A percentile compares a stretch with the other conserved stretches of the same genome.
phyloP scores from a whole-genome alignment of 73 alveolate genomes.

The Tetrahymena malaccensis region DNA sequence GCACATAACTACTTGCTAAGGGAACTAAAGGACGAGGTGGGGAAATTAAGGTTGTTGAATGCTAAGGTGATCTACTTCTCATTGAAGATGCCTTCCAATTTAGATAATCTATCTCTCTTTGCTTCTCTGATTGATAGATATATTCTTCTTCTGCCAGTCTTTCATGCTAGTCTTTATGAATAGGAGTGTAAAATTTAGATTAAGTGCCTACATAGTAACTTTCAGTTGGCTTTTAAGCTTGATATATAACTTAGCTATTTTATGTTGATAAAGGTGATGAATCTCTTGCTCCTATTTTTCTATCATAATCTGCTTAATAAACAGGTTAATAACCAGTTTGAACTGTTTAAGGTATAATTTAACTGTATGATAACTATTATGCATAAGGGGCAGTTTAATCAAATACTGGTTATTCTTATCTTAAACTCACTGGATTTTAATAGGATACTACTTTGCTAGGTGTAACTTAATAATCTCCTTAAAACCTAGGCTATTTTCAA shows the following conservation, averaged over 20 bases:
- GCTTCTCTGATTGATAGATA: neutral
- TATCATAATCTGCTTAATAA: neutral
- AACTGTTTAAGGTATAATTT: neutral
- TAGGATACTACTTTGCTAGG: neutral
- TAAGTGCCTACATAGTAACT: neutral
- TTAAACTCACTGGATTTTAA: neutral
- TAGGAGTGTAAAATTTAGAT: neutral
- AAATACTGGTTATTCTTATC: neutral
- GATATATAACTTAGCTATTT: neutral
- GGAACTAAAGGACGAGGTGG: neutral
- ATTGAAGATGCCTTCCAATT: neutral
- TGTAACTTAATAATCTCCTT: neutral
- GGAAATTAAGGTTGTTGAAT: neutral
- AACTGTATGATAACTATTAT: neutral
- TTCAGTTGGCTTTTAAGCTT: neutral
- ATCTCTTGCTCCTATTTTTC: neutral
- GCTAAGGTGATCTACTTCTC: neutral
- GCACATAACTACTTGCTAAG: neutral
- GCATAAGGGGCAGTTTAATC: neutral
- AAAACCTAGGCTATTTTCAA: neutral
- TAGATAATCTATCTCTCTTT: neutral
- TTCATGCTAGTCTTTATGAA: neutral
- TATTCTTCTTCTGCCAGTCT: neutral
- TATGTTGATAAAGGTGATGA: neutral
- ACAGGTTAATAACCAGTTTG: neutral